Conservation (phyloP, 495 filamentous ascomycete genomes). For the Parathielavia hyrcaniae region DNA sequence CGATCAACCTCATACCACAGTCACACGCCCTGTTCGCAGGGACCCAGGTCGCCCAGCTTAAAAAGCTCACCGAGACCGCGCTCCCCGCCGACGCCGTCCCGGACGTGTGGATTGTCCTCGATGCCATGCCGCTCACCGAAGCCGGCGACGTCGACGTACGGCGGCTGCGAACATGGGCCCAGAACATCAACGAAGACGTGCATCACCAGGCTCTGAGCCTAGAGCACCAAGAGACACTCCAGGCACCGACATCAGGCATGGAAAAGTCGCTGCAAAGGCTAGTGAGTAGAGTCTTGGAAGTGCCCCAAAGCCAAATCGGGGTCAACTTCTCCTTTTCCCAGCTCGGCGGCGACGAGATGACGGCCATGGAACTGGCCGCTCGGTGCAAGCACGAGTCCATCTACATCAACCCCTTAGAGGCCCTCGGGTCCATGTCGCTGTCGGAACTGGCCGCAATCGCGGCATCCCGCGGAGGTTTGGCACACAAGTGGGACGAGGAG, state of each 20-base stretch:
- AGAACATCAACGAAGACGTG: constrained; percentile 44
- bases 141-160: constrained; percentile 37
- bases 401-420: constrained; percentile 29
- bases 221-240: constrained; percentile 33
- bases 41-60: constrained; percentile 34
- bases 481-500: constrained; percentile 34
- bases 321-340: constrained; percentile 41
- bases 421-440: constrained; percentile 27
- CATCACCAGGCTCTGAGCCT: constrained; percentile 39
- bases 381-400: constrained; percentile 40
- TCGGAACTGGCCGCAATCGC: constrained; percentile 36
- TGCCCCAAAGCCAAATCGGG: constrained; percentile 36
- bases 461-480: constrained; percentile 28
- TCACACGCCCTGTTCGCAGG: constrained; percentile 36
- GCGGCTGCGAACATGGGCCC: constrained; percentile 43
- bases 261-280: constrained; percentile 38
- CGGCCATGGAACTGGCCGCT: constrained; percentile 36
- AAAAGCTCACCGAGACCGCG: constrained; percentile 25
- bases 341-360: constrained; percentile 43
- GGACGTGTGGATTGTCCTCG: constrained; percentile 40
- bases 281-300: constrained; percentile 35
- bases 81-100: constrained; percentile 32
- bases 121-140: constrained; percentile 40
- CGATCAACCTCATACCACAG: constrained; percentile 35
- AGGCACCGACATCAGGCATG: constrained; percentile 32